Base-by-base conservation (phyloP, 2,329 filamentous ascomycete species). In the Ophiostoma novo-ulmi region DNA sequence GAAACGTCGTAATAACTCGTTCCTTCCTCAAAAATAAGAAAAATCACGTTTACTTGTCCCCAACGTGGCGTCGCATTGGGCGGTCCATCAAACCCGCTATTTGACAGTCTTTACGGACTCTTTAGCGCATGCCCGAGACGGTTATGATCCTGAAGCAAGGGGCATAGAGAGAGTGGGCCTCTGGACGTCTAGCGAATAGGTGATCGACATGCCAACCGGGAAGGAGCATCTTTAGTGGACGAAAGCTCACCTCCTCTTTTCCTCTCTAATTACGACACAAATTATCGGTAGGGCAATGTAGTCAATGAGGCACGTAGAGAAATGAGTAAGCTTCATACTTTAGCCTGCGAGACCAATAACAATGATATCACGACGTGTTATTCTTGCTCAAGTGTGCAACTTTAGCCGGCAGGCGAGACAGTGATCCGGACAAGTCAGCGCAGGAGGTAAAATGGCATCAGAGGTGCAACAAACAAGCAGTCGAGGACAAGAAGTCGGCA, bases 381-480 rank as follows among this genome's bases (percentile, higher is more conserved):
- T 58, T 58, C 22, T 58, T 58, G 52, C 52, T 58, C 52, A 58
- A 17, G 52, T 58, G 52, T 58, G 48, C 48, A 22, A 58, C 22
- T 58, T 26, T 26, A 14, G 48, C 48, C 52, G 11, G n/a, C 52
- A 58, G 22, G 52, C 52, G n/a, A 58, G 52, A 58, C 52, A 58
- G 7, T n/a, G 8, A 14, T 4, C 17, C 22, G 13, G 8, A 58
- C 52, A 26, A 55, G 22, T 26, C 20, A 26, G 5, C 44, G 44
- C 52, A 58, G 22, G 39, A 44, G 10, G 39, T 17, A 44, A 44
- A 44, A 13, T 17, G 39, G 39, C 39, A 6, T 44, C 14, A 17
- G 39, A 17, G 39, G 39, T 44, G 39, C 39, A 11, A 31, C 31
- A 31, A 31, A 4, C 31, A 31, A 31, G 31, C 3, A 31, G 31